Evolutionary conservation across 176 grass and related monocot species (phyloP).

Genomic region (Zoysia pacifica): DNA sequence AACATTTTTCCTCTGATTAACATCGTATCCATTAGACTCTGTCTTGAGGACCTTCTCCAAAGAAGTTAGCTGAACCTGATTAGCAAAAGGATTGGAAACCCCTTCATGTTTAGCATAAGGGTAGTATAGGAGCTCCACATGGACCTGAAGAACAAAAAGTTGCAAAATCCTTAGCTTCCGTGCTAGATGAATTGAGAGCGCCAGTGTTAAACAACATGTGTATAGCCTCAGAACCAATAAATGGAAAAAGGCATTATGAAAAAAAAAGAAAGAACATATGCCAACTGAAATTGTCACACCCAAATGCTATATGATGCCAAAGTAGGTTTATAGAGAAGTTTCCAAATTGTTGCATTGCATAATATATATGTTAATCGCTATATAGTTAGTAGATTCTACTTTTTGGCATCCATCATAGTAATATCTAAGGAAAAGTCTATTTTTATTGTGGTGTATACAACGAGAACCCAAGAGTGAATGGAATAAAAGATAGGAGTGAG

Average conservation of each 20-base stretch:
- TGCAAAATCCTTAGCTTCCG: constrained; percentile 3
- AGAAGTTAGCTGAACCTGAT: constrained; percentile 74
- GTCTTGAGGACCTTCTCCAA: constrained; percentile 94
- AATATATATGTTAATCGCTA: too few relatives aligned
- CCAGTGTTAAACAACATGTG: not conserved
- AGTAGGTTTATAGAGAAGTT: too few relatives aligned
- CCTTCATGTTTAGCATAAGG: constrained; percentile 74
- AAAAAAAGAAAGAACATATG: too few relatives aligned
- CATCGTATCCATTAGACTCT: constrained; percentile 67
- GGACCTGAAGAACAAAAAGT: constrained; percentile 62
- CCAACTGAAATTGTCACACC: not conserved
- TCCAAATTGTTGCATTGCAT: too few relatives aligned
- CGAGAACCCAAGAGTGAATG: too few relatives aligned
- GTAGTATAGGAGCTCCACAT: constrained; percentile 92
- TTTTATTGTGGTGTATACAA: too few relatives aligned
- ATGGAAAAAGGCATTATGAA: not conserved
- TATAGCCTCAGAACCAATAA: not conserved
- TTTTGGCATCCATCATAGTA: too few relatives aligned
- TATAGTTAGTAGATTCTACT: too few relatives aligned
- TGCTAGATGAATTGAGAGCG: not conserved
- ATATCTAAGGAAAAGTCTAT: too few relatives aligned
- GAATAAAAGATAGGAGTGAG: too few relatives aligned
- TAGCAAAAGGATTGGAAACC: constrained; percentile 73
- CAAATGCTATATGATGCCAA: not conserved
- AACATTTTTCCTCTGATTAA: constrained; percentile 84